phyloP scores from a whole-genome alignment of 2,329 filamentous ascomycete genomes.

The Sporothrix brasiliensis region DNA sequence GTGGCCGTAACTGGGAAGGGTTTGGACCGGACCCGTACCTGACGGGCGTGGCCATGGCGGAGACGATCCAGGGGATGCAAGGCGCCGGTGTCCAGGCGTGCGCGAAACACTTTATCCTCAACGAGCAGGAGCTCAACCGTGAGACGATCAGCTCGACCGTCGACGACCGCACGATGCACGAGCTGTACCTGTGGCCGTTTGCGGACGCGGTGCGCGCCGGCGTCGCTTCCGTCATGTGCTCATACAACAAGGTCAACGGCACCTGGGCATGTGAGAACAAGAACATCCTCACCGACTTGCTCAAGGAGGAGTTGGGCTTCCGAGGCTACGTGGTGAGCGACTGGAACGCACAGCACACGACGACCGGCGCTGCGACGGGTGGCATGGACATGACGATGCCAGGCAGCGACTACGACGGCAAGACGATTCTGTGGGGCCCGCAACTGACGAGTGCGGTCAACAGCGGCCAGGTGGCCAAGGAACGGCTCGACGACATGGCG shows the following conservation, averaged over 20 bases:
- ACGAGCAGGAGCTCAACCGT: constrained; percentile 68
- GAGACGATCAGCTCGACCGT: constrained; percentile 59
- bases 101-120: constrained; percentile 65
- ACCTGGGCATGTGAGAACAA: constrained; percentile 69
- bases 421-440: constrained; percentile 58
- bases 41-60: constrained; percentile 61
- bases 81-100: constrained; percentile 54
- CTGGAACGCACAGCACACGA: constrained; percentile 77
- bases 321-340: constrained; percentile 62
- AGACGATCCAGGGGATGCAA: constrained; percentile 64
- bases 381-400: constrained; percentile 85
- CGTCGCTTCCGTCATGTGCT: constrained; percentile 70
- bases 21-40: constrained; percentile 81
- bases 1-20: constrained; percentile 81
- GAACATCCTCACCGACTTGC: constrained; percentile 60
- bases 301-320: constrained; percentile 77
- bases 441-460: constrained; percentile 57
- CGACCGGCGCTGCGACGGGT: constrained; percentile 61
- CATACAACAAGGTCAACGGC: constrained; percentile 72
- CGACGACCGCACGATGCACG: constrained; percentile 68
- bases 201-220: constrained; percentile 68
- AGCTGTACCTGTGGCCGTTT: constrained; percentile 69
- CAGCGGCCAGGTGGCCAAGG: constrained; percentile 60
- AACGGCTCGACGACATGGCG: constrained; percentile 68
- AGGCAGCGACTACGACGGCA: constrained; percentile 62